Evolutionary conservation across 371 early-diverging fungal genomes (phyloP).

Genomic region (Mortierella sp.): DNA sequence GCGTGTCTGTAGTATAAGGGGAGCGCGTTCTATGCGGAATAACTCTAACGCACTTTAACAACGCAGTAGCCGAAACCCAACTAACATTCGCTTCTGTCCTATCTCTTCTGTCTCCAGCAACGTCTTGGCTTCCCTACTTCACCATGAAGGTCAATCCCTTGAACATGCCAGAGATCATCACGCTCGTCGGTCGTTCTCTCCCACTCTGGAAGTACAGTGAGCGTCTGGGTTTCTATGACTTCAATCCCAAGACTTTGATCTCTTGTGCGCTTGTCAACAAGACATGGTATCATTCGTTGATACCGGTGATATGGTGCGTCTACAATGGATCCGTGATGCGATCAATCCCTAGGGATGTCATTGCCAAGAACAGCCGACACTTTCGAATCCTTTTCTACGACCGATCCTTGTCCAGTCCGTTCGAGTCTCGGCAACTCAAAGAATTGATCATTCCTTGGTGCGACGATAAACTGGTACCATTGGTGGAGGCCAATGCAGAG

Average conservation of each 20-base stretch:
- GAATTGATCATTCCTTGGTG: constrained; percentile 36
- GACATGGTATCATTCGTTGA: constrained; percentile 35
- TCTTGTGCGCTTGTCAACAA: constrained; percentile 32
- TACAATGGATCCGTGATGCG: constrained; percentile 43
- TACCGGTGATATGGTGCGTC: constrained; percentile 42
- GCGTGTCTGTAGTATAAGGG: no score
- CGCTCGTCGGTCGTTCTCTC: constrained; percentile 29
- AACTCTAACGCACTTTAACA: no score
- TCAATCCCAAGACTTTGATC: constrained; percentile 26
- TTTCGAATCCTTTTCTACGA: constrained; percentile 38
- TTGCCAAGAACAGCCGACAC: constrained; percentile 28
- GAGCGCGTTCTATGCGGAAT: no score
- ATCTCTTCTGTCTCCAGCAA: not conserved
- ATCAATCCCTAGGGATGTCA: constrained; percentile 25
- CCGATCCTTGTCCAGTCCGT: constrained; percentile 24
- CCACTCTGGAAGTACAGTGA: constrained; percentile 47
- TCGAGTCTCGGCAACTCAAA: constrained; percentile 24
- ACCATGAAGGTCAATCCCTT: constrained; percentile 23
- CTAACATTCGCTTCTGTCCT: not conserved
- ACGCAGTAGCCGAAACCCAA: not conserved
- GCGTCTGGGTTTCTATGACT: constrained; percentile 44
- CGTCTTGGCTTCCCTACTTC: not conserved
- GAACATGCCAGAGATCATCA: constrained; percentile 44
- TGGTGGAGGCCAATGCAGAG: constrained; percentile 29
- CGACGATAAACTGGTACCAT: constrained; percentile 16